Conservation (phyloP, 352 stramenopile species). For the Phytophthora brassicae region DNA sequence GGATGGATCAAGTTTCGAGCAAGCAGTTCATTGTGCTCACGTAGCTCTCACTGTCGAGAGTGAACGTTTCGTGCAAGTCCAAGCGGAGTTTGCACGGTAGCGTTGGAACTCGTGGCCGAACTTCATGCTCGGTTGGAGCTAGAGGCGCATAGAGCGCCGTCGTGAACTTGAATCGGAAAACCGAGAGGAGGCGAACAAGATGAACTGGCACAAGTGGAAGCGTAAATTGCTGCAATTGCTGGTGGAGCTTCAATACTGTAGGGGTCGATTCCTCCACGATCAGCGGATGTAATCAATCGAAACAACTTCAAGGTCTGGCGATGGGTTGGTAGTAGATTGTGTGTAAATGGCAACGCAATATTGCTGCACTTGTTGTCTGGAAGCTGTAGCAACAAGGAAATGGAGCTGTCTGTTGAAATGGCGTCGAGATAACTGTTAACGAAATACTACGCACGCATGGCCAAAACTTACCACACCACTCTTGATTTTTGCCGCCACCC, state of each 20-base stretch:
- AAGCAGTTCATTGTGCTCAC: no score
- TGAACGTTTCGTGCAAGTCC: conserved; percentile 1
- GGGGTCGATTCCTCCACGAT: not conserved
- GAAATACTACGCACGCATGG: no score
- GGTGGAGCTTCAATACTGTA: conserved; percentile 22
- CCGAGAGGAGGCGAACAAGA: conserved; percentile 25
- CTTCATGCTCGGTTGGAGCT: conserved; percentile 51
- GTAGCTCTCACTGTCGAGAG: conserved; percentile 19
- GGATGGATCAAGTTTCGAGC: no score
- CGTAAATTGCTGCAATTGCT: conserved; percentile 32
- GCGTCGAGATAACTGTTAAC: no score
- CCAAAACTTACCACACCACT: no score
- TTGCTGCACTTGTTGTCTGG: no score
- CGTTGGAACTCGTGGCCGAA: conserved; percentile 45
- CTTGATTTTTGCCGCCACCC: no score
- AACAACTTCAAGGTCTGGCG: conserved; percentile 46
- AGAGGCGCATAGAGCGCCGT: conserved; percentile 50
- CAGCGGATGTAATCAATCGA: conserved; percentile 32
- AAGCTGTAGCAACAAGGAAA: no score
- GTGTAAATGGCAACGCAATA: no score
- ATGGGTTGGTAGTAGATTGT: no score
- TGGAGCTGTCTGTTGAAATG: no score
- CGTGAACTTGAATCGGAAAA: conserved; percentile 46
- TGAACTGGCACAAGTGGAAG: conserved; percentile 29
- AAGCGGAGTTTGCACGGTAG: conserved; percentile 11